A percentile compares a stretch with the other conserved stretches of the same genome.
These are phyloP conservation scores for Mycena maculata DNA, from an alignment of 768 basidiomycete genomes.

Conservation along the genomic window DNA sequence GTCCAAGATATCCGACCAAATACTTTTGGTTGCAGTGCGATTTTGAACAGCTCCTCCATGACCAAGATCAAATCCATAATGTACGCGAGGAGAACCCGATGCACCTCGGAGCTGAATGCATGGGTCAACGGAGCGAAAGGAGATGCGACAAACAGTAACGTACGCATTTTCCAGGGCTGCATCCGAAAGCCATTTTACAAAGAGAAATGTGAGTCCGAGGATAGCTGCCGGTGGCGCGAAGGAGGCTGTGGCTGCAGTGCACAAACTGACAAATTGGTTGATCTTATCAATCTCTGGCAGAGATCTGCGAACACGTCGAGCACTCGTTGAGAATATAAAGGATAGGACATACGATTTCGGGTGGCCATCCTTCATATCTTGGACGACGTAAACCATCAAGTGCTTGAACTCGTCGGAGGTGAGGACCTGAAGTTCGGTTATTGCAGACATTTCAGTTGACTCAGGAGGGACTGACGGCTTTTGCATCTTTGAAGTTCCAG, in stretches of 20 bases:
- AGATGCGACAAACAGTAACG: too few relatives aligned
- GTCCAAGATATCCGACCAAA: not conserved
- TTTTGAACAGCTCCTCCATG: not conserved
- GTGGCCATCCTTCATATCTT: not conserved
- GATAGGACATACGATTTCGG: not conserved
- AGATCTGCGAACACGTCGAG: too few relatives aligned
- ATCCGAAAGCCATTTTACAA: conserved; percentile 6
- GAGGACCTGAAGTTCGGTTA: too few relatives aligned
- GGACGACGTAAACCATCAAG: conserved; percentile 8
- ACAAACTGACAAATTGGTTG: too few relatives aligned
- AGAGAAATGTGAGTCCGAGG: conserved; percentile 6
- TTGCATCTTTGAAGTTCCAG: conserved; percentile 1
- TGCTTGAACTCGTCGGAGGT: conserved; percentile 12
- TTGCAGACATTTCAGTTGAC: too few relatives aligned
- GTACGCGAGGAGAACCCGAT: conserved; percentile 1
- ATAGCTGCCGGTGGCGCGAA: conserved; percentile 8
- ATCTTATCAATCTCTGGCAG: too few relatives aligned
- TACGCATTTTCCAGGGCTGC: conserved; percentile 1
- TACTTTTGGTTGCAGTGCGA: not conserved
- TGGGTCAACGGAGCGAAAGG: too few relatives aligned
- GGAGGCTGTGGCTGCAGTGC: not conserved
- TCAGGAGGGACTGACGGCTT: not conserved
- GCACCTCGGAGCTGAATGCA: not conserved
- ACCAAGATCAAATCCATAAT: conserved; percentile 8
- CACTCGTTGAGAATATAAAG: not conserved